Conservation (phyloP, 179 eudicot species). For the Silene noctiflora region DNA sequence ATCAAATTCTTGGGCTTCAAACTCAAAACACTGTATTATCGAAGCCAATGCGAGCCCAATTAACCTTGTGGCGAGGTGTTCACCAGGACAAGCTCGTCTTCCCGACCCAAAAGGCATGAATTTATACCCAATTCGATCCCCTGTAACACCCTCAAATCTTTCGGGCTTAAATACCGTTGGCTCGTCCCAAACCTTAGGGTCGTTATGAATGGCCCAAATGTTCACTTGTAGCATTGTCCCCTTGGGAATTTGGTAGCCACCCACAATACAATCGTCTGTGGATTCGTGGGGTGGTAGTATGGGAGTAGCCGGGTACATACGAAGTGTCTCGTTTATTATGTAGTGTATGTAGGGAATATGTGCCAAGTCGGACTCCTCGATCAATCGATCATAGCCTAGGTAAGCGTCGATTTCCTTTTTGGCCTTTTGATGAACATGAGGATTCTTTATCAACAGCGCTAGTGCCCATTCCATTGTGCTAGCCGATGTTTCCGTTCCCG, state of each 20-base stretch:
- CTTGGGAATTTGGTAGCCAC: conserved; percentile 32
- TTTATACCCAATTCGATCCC: conserved; percentile 28
- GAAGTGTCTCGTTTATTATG: conserved; percentile 33
- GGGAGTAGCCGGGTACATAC: conserved; percentile 24
- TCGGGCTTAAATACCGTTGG: conserved; percentile 35
- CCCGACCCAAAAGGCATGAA: conserved; percentile 45
- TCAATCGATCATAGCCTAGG: conserved; percentile 24
- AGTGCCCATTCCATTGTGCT: conserved; percentile 32
- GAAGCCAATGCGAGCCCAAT: conserved; percentile 32
- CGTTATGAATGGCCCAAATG: conserved; percentile 44
- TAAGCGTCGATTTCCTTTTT: conserved; percentile 21
- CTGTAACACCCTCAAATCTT: conserved; percentile 27
- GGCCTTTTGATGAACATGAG: conserved; percentile 19
- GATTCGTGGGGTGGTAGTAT: conserved; percentile 36
- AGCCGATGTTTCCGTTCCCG: conserved; percentile 32
- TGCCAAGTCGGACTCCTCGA: conserved; percentile 19
- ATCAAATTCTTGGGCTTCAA: conserved; percentile 30
- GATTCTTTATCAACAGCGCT: conserved; percentile 17
- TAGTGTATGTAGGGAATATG: conserved; percentile 29
- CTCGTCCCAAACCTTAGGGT: conserved; percentile 39
- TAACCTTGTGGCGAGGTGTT: conserved; percentile 29
- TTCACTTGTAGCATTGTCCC: conserved; percentile 40
- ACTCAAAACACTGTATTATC: conserved; percentile 42
- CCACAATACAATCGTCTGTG: conserved; percentile 33
- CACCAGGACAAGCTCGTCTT: conserved; percentile 43